Evolutionary conservation across 78 protist species (phyloP), one percentile per base, ranked within the genome.

Genomic region (Creolimax fragrantissima): DNA sequence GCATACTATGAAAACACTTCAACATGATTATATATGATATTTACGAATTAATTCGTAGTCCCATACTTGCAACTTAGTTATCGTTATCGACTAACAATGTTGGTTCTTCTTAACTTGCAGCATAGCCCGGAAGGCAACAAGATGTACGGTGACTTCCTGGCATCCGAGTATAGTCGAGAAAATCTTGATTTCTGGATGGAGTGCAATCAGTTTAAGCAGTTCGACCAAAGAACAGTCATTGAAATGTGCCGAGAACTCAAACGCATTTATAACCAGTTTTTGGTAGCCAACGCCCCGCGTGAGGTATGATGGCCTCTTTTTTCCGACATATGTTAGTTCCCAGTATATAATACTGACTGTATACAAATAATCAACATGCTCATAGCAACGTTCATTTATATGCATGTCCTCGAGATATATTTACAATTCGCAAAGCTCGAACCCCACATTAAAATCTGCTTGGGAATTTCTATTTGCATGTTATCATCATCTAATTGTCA

Each of bases 151-250:
- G 86, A 83, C 42, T 83, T 83, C 35, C 86, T 83, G 2, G 35
- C 42, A 0, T 83, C 86, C 7, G 86, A 83, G 86, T 24, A 83
- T 41, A 17, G 7, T 24, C 42, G 35, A 83, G 86, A 83, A 11
- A 83, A 83, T 24, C 86, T 83, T 24, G 86, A 83, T 41, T 83
- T 83, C 86, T 83, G 86, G 86, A 41, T 35, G 86, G 86, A 35
- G 86, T 83, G 86, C 7, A 41, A 83, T 24, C 0, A 83, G 35
- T 83, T 83, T 41, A 83, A 35, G 7, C 11, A 58, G 0, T 24
- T 58, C 37, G 86, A 41, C 6, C 44, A 83, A 24, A 5, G 35
- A 24, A 41, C 5, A 5, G 44, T 39, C 6, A 41, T 39, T 36
- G 41, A 17, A 24, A 6, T 83, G 7, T 6, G 35, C 7, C 35